Evolutionary conservation across 129 eudicot species (phyloP).

Genomic region (Tagetes patula): DNA sequence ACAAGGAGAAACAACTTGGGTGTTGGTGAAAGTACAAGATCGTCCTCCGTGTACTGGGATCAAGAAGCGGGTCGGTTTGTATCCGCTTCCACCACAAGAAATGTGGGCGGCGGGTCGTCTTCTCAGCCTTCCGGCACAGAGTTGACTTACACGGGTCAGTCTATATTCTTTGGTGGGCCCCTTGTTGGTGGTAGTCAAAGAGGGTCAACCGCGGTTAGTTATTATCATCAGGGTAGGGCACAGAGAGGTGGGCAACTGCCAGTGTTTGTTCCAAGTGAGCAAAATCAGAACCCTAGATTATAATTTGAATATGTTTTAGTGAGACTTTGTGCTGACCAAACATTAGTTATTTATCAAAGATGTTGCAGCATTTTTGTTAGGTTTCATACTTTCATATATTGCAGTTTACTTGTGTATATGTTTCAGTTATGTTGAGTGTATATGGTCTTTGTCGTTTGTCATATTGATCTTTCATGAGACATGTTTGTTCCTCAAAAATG

Average conservation of each 20-base stretch:
- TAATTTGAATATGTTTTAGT: conserved; percentile 8
- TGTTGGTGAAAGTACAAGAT: conserved; percentile 44
- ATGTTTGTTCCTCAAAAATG: neutral
- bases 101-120: conserved; percentile 32
- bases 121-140: conserved; percentile 66
- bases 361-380: neutral
- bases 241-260: conserved; percentile 90
- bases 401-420: neutral
- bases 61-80: conserved; percentile 94
- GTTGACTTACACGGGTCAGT: conserved; percentile 61
- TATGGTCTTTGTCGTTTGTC: neutral
- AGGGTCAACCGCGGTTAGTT: conserved; percentile 41
- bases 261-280: conserved; percentile 85
- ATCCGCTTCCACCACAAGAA: conserved; percentile 61
- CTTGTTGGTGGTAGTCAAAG: conserved; percentile 48
- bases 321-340: conserved; percentile 17
- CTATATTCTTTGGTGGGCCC: conserved; percentile 89
- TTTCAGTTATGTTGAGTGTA: neutral
- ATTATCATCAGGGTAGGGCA: conserved; percentile 69
- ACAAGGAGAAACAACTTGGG: conserved; percentile 58
- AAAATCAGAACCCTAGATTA: conserved; percentile 39
- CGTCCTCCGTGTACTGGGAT: conserved; percentile 83
- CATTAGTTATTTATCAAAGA: neutral
- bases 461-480: neutral
- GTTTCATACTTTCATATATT: neutral